Evolutionary conservation across 345 rosid genomes (phyloP).

Genomic region (Ceriops zippeliana): DNA sequence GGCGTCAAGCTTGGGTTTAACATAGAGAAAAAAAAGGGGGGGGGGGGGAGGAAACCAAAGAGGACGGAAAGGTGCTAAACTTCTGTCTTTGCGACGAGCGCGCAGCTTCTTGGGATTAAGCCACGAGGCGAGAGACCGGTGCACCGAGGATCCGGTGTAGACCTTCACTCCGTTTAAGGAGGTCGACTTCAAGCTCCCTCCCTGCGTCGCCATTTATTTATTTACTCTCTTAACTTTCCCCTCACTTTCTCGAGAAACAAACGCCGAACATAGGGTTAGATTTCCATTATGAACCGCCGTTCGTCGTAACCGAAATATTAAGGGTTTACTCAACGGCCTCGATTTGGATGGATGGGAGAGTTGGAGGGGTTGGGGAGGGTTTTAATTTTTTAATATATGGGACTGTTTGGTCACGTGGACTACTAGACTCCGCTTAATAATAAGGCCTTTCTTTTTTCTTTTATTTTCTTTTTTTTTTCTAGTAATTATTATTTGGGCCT

Average conservation of each 20-base stretch:
- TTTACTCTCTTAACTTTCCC: not conserved
- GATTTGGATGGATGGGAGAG: no score
- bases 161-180: slow-evolving; percentile 75
- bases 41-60: not conserved
- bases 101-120: slow-evolving; percentile 69
- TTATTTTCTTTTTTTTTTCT: no score
- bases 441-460: no score
- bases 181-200: slow-evolving; percentile 69
- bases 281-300: no score
- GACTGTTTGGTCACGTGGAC: no score
- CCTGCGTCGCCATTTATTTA: slow-evolving; percentile 48
- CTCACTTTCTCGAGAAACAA: not conserved
- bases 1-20: slow-evolving; percentile 6
- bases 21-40: not conserved
- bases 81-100: slow-evolving; percentile 65
- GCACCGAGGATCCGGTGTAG: slow-evolving; percentile 60
- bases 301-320: no score
- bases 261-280: no score
- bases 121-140: slow-evolving; percentile 67
- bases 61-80: slow-evolving; percentile 23
- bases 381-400: no score
- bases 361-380: no score
- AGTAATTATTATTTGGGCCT: no score
- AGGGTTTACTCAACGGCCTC: no score
- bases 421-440: no score